Percentiles rank a stretch among this genome's conserved stretches.
These are phyloP conservation scores for Puccinia polysora DNA, from an alignment of 1,284 basidiomycete genomes.

Conservation along the genomic window DNA sequence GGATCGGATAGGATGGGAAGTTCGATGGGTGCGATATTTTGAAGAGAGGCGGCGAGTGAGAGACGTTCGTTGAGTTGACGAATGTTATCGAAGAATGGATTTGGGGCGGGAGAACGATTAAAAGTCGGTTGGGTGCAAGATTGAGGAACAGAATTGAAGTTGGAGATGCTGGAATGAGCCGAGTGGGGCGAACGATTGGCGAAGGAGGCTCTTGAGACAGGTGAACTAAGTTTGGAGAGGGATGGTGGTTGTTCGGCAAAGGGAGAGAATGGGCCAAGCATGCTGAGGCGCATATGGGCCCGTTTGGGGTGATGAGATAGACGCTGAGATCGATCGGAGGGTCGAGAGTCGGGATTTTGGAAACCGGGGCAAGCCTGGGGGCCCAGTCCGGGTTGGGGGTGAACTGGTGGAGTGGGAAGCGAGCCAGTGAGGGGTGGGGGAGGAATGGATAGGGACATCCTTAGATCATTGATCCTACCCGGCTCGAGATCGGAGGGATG, in stretches of 20 bases:
- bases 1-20: slow-evolving; percentile 61
- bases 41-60: slow-evolving; percentile 54
- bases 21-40: slow-evolving; percentile 70
- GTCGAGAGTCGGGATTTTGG: too few species aligned
- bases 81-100: slow-evolving; percentile 72
- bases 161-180: background rate
- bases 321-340: slow-evolving; percentile 9
- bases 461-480: background rate
- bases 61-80: slow-evolving; percentile 88
- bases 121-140: background rate
- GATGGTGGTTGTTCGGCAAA: background rate
- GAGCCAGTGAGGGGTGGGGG: slow-evolving; percentile 17
- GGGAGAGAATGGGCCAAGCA: background rate
- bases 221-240: background rate
- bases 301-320: slow-evolving; percentile 5
- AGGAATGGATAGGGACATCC: slow-evolving; percentile 30
- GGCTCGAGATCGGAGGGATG: background rate
- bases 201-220: background rate
- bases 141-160: background rate
- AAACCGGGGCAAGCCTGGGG: too few species aligned
- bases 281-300: slow-evolving; percentile 8
- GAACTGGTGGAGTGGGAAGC: slow-evolving; percentile 1
- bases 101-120: slow-evolving; percentile 46
- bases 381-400: too few species aligned
- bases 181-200: too few species aligned